Percentiles rank a stretch among this genome's conserved stretches.
These are phyloP conservation scores for Globomyces pollinis-pini DNA, from an alignment of 192 early-diverging fungal genomes.

Conservation along the genomic window DNA sequence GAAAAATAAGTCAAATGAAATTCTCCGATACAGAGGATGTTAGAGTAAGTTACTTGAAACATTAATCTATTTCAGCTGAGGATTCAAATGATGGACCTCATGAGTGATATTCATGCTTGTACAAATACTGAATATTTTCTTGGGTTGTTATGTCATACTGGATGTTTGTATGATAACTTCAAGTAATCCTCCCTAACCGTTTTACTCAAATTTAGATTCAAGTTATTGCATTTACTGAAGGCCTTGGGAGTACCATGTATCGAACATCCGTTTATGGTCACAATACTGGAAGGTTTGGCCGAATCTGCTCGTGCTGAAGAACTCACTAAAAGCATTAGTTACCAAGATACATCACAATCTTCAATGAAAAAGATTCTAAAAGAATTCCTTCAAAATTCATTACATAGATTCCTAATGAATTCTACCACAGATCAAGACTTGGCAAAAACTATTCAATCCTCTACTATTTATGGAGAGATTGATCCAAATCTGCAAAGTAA, in stretches of 20 bases:
- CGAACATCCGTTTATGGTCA: constrained; percentile 11
- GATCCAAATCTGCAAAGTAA: not conserved
- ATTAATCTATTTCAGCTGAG: too few species aligned
- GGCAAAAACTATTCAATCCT: constrained; percentile 16
- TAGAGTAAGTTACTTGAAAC: too few species aligned
- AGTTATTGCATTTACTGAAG: constrained; percentile 15
- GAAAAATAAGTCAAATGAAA: constrained; percentile 15
- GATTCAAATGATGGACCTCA: constrained; percentile 17
- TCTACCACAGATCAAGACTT: constrained; percentile 24
- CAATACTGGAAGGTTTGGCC: constrained; percentile 8
- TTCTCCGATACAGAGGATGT: constrained; percentile 4
- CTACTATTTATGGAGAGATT: constrained; percentile 22
- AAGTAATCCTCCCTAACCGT: too few species aligned
- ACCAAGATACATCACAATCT: not conserved
- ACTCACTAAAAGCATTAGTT: not conserved
- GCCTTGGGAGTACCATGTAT: constrained; percentile 18
- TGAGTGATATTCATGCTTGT: constrained; percentile 16
- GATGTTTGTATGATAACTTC: constrained; percentile 18
- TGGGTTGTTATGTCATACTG: constrained; percentile 22
- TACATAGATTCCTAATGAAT: constrained; percentile 23
- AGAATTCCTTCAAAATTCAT: constrained; percentile 23
- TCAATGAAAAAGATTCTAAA: constrained; percentile 1
- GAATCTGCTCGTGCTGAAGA: not conserved
- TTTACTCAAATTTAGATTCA: not conserved
- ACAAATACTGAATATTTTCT: constrained; percentile 24